Percentiles rank a stretch among this genome's conserved stretches.
Conservation (phyloP, 2,329 filamentous ascomycete genomes). For the Trichoderma atroviride region DNA sequence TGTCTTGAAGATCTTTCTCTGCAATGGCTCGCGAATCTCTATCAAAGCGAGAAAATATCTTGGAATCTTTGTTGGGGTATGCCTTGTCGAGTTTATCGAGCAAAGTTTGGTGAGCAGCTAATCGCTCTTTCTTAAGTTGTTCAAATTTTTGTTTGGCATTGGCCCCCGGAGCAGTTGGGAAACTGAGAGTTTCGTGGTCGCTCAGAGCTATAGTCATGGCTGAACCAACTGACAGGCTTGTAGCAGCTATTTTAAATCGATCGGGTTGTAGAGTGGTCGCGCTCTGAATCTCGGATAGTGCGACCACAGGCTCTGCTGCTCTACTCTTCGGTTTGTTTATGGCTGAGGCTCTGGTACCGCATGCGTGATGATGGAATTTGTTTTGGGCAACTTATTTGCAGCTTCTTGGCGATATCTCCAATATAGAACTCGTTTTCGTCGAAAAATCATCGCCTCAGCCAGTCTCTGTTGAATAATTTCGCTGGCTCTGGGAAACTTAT, state of each 20-base stretch:
- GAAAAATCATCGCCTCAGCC: slow-evolving; percentile 24
- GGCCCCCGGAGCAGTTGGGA: not conserved
- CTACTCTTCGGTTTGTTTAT: not conserved
- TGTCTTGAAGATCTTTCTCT: not conserved
- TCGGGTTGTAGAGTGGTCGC: not conserved
- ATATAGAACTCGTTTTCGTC: slow-evolving; percentile 28
- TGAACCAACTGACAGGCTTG: not conserved
- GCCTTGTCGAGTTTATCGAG: not conserved
- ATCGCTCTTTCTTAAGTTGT: not conserved
- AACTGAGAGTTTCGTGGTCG: not conserved
- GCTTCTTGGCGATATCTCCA: slow-evolving; percentile 19
- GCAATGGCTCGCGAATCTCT: not conserved
- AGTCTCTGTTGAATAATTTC: slow-evolving; percentile 25
- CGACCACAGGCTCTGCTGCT: not conserved
- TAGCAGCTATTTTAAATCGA: not conserved
- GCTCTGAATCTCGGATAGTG: not conserved
- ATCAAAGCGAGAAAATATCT: not conserved
- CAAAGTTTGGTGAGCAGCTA: not conserved
- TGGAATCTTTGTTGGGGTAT: not conserved
- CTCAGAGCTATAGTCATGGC: not conserved
- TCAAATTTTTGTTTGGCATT: not conserved
- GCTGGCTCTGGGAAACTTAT: slow-evolving; percentile 25
- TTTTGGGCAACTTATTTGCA: not conserved
- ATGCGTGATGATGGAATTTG: too few relatives aligned
- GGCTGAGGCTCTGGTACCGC: too few relatives aligned